These are phyloP conservation scores for Penicillium concentricum DNA, from an alignment of 2,329 filamentous ascomycete genomes.

Conservation along the genomic window DNA sequence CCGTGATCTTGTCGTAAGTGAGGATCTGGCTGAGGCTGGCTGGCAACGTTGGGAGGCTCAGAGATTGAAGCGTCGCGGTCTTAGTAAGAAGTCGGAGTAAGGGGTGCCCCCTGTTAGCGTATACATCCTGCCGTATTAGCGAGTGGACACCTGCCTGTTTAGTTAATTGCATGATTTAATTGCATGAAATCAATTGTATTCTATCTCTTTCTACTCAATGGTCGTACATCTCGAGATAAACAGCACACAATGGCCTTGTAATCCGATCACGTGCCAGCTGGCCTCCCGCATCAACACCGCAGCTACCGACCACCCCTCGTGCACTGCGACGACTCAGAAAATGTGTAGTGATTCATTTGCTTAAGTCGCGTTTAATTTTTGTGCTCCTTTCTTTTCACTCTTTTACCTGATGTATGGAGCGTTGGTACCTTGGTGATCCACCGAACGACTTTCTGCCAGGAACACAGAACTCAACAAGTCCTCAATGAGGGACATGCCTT, in stretches of 20 bases:
- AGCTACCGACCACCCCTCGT: neutral
- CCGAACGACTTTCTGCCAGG: constrained; percentile 2
- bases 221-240: neutral
- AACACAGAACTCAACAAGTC: constrained; percentile 3
- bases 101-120: neutral
- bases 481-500: constrained; percentile 28
- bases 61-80: constrained; percentile 32
- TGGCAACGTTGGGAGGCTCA: constrained; percentile 85
- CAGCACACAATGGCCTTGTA: neutral
- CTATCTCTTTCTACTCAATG: neutral
- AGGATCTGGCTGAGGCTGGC: constrained; percentile 85
- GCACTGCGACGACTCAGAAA: neutral
- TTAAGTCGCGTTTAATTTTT: neutral
- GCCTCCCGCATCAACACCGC: constrained; percentile 3
- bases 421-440: constrained; percentile 7
- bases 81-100: constrained; percentile 33
- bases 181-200: neutral
- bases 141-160: neutral
- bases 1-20: constrained; percentile 79
- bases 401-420: constrained; percentile 4
- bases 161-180: neutral
- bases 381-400: neutral
- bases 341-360: neutral
- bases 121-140: neutral
- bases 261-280: neutral